These are phyloP conservation scores for Ochetophila trinervis DNA, from an alignment of 306 rosid genomes.

Conservation along the genomic window DNA sequence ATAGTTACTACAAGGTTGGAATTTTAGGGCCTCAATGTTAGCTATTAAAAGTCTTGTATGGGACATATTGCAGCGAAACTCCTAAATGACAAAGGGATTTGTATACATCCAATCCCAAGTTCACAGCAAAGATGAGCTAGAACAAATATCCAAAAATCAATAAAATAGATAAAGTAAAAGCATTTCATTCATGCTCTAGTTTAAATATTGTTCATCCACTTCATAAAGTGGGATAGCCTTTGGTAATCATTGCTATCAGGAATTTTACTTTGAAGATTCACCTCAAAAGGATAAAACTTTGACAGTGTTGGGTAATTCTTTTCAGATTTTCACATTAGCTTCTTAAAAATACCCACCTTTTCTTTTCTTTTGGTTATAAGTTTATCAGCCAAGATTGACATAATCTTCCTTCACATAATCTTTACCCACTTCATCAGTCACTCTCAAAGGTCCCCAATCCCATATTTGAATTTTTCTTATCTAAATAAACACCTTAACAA, in stretches of 20 bases:
- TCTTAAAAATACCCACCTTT: background rate
- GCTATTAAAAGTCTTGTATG: too few species aligned
- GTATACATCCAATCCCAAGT: too few species aligned
- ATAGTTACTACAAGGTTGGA: too few species aligned
- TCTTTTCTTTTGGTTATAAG: background rate
- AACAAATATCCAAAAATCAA: too few species aligned
- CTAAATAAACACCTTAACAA: too few species aligned
- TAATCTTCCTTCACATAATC: background rate
- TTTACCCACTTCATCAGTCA: background rate
- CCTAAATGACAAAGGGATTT: too few species aligned
- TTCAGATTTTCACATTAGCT: constrained; percentile 2
- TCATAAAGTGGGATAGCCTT: background rate
- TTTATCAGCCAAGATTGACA: too few species aligned
- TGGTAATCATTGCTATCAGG: background rate
- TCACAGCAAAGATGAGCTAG: too few species aligned
- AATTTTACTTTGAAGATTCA: background rate
- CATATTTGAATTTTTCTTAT: background rate
- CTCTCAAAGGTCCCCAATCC: constrained; percentile 5
- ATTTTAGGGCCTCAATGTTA: too few species aligned
- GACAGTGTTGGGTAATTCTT: background rate
- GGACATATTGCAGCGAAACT: too few species aligned
- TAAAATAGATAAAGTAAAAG: background rate
- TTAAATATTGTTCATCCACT: constrained; percentile 2
- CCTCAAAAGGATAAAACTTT: background rate
- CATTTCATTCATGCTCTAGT: background rate